Conservation (phyloP, 345 rosid species). For the Corymbia maculata region DNA sequence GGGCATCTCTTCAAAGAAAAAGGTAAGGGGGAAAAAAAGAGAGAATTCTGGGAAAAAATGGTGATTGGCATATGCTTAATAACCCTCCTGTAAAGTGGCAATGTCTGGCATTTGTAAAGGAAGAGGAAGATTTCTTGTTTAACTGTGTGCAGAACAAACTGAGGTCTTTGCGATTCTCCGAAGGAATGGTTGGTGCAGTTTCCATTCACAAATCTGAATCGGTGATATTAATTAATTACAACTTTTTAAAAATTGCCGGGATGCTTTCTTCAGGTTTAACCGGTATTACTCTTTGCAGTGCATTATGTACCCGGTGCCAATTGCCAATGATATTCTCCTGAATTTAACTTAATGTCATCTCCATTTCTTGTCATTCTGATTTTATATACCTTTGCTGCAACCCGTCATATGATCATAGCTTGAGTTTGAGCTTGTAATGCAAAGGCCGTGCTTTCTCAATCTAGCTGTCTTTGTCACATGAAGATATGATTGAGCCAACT, state of each 20-base stretch:
- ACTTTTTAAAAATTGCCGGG: neutral
- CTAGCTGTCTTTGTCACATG: neutral
- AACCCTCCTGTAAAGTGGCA: conserved; percentile 7
- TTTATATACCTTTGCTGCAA: neutral
- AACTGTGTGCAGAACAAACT: neutral
- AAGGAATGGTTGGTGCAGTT: neutral
- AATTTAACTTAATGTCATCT: neutral
- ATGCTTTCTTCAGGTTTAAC: neutral
- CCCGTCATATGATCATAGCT: neutral
- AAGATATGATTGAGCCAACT: neutral
- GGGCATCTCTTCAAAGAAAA: conserved; percentile 1
- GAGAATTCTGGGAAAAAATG: neutral
- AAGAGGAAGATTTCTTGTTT: conserved; percentile 3
- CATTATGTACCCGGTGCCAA: neutral
- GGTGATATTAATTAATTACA: neutral
- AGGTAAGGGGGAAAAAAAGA: neutral
- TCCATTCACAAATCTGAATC: neutral
- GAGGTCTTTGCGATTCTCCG: neutral
- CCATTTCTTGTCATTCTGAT: neutral
- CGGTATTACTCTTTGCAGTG: neutral
- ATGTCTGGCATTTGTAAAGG: conserved; percentile 10
- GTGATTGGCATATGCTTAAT: neutral
- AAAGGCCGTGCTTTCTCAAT: neutral
- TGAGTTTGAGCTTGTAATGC: neutral
- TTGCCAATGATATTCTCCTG: neutral